Evolutionary conservation across 371 early-diverging fungal species (phyloP).

Genomic region (Mortierella sp.): DNA sequence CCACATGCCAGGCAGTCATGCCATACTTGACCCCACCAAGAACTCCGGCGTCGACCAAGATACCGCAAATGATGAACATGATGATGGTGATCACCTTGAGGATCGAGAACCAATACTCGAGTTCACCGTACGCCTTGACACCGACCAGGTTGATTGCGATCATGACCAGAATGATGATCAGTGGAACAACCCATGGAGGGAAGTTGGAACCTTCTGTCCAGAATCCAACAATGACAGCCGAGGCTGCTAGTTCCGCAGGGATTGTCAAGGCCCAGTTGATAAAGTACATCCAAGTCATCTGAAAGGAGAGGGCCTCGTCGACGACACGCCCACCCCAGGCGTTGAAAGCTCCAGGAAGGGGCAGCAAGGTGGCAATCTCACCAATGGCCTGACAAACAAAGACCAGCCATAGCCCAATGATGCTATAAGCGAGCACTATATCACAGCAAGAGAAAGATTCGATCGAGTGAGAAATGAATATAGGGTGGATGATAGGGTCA

Average conservation of each 20-base stretch:
- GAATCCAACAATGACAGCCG: constrained; percentile 78
- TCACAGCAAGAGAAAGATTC: not conserved
- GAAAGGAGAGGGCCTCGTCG: constrained; percentile 84
- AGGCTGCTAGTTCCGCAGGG: constrained; percentile 83
- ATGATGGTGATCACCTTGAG: constrained; percentile 75
- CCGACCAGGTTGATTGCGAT: constrained; percentile 71
- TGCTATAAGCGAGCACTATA: constrained; percentile 69
- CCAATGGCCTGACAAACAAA: constrained; percentile 86
- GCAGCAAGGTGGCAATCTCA: constrained; percentile 86
- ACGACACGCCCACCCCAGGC: constrained; percentile 84
- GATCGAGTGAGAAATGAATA: constrained; percentile 2
- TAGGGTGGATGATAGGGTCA: not conserved
- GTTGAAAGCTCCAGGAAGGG: constrained; percentile 86
- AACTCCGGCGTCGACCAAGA: constrained; percentile 62
- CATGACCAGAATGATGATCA: constrained; percentile 68
- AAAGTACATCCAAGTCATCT: constrained; percentile 72
- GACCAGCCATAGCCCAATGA: constrained; percentile 82
- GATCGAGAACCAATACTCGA: constrained; percentile 79
- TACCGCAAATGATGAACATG: constrained; percentile 76
- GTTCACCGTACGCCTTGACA: constrained; percentile 77
- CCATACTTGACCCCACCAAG: constrained; percentile 56
- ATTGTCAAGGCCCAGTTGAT: constrained; percentile 86
- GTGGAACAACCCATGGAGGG: constrained; percentile 66
- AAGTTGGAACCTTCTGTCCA: constrained; percentile 69
- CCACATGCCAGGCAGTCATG: constrained; percentile 65